Percentiles rank a stretch among this genome's conserved stretches.
These are phyloP conservation scores for Paramecium sexaurelia DNA, from an alignment of 73 alveolate genomes.

Conservation along the genomic window DNA sequence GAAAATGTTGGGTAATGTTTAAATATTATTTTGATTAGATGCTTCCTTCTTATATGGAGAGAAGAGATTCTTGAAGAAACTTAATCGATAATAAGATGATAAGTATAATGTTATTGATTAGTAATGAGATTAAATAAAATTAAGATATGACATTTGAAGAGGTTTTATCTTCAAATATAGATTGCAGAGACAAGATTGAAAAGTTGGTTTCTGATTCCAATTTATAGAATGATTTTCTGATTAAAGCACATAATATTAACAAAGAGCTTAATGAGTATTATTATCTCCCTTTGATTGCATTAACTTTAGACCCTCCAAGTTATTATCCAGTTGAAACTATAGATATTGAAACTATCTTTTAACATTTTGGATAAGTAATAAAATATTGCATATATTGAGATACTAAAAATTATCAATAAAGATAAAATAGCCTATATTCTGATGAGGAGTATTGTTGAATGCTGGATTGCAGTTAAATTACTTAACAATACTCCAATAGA, in stretches of 20 bases:
- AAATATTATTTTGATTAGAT: background rate
- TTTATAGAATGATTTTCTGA: constrained; percentile 33
- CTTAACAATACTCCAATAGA: constrained; percentile 20
- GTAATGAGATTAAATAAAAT: background rate
- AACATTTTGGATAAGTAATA: constrained; percentile 31
- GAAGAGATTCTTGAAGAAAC: constrained; percentile 31
- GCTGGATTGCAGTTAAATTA: constrained; percentile 46
- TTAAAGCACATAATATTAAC: background rate
- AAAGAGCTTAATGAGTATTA: background rate
- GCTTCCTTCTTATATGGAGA: constrained; percentile 57
- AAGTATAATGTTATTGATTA: constrained; percentile 9
- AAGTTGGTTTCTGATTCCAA: background rate
- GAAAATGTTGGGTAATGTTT: background rate
- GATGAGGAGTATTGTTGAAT: constrained; percentile 42
- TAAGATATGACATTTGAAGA: constrained; percentile 19
- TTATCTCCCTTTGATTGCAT: constrained; percentile 8
- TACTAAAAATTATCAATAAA: constrained; percentile 23
- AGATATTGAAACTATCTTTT: background rate
- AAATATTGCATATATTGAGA: background rate
- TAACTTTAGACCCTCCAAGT: constrained; percentile 38
- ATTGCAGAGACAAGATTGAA: constrained; percentile 18
- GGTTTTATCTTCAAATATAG: background rate
- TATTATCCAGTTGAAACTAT: background rate
- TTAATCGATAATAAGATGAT: constrained; percentile 14
- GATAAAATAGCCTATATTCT: background rate